A percentile compares a stretch with the other conserved stretches of the same genome.
phyloP scores from a whole-genome alignment of 2,329 filamentous ascomycete species.

The Cladophialophora carrionii region DNA sequence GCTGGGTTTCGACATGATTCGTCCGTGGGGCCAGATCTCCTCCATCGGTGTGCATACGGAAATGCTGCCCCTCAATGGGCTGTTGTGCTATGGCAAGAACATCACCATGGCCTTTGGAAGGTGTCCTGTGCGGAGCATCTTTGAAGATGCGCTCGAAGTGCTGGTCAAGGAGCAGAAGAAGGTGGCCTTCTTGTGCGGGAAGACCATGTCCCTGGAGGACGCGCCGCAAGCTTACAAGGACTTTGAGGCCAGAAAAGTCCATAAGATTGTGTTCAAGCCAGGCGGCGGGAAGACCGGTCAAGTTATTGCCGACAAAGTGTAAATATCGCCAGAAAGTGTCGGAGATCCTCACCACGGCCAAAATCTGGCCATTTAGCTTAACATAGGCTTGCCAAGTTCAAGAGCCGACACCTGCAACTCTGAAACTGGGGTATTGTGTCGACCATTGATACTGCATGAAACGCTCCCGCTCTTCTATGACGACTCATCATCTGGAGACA shows the following conservation, averaged over 20 bases:
- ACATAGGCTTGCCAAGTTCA: neutral
- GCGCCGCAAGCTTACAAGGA: conserved; percentile 38
- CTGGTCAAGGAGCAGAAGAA: conserved; percentile 39
- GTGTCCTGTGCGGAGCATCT: conserved; percentile 38
- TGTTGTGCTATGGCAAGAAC: conserved; percentile 39
- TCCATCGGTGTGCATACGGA: conserved; percentile 40
- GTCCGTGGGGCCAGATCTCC: conserved; percentile 38
- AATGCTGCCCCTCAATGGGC: conserved; percentile 31
- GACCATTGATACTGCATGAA: neutral
- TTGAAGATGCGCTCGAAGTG: conserved; percentile 36
- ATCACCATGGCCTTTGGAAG: conserved; percentile 39
- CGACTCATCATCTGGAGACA: neutral
- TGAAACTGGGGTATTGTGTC: neutral
- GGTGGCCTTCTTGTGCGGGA: conserved; percentile 37
- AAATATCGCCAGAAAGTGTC: neutral
- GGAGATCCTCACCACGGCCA: neutral
- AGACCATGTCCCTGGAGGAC: conserved; percentile 38
- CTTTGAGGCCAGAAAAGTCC: conserved; percentile 37
- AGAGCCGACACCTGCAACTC: neutral
- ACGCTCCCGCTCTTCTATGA: neutral
- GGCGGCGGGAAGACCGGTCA: conserved; percentile 29
- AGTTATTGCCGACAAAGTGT: conserved; percentile 48
- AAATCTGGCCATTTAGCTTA: neutral
- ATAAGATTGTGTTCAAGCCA: conserved; percentile 37
- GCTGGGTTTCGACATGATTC: conserved; percentile 38